Evolutionary conservation across 441 rosid genomes (phyloP).

Genomic region (Populus hybrid): DNA sequence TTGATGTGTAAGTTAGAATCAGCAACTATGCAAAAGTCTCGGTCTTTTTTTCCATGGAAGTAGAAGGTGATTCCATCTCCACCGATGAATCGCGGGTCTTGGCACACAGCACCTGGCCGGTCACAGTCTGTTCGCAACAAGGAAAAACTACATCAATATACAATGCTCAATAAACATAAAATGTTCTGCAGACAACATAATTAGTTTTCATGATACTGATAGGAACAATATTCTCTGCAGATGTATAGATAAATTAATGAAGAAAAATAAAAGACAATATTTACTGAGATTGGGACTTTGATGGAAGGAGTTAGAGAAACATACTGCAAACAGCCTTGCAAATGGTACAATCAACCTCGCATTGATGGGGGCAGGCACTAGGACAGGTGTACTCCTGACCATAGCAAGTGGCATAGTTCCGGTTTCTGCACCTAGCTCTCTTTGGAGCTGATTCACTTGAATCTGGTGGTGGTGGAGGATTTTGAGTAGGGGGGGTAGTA

Average conservation of each 20-base stretch:
- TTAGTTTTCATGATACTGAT: background rate
- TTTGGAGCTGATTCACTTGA: background rate
- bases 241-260: background rate
- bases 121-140: background rate
- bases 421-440: background rate
- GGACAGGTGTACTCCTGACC: background rate
- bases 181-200: background rate
- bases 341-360: background rate
- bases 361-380: background rate
- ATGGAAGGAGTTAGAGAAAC: background rate
- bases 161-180: background rate
- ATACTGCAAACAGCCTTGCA: background rate
- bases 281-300: background rate
- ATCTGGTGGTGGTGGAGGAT: background rate
- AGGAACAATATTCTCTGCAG: background rate
- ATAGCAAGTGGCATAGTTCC: background rate
- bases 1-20: constrained; percentile 3
- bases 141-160: background rate
- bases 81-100: background rate
- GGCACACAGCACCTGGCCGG: background rate
- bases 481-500: background rate
- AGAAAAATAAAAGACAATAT: background rate
- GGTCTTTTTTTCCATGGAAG: constrained; percentile 3
- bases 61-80: constrained; percentile 6
- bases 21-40: background rate